A percentile compares a stretch with the other conserved stretches of the same genome.
phyloP scores from a whole-genome alignment of 495 filamentous ascomycete genomes.

The Letharia lupina region DNA sequence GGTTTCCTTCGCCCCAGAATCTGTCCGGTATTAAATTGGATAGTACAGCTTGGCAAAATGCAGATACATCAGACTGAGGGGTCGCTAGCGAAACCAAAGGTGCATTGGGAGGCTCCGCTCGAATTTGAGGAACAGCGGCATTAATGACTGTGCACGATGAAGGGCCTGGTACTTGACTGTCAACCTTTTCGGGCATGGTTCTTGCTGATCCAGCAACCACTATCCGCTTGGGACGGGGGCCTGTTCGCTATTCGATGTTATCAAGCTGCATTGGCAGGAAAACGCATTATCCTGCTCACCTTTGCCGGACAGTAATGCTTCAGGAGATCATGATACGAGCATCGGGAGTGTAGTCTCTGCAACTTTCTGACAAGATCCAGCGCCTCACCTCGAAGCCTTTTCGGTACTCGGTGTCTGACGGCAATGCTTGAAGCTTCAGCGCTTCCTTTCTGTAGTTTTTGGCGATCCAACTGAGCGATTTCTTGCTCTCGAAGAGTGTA shows the following conservation, averaged over 20 bases:
- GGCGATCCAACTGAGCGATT: slow-evolving; percentile 41
- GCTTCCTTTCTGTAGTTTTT: slow-evolving; percentile 2
- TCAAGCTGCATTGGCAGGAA: not conserved
- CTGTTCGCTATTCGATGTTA: not conserved
- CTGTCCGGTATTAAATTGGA: slow-evolving; percentile 62
- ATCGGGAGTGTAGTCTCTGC: slow-evolving; percentile 61
- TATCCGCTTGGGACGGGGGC: not conserved
- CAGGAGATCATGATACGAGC: slow-evolving; percentile 67
- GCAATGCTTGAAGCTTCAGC: too few relatives aligned
- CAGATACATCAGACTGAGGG: slow-evolving; percentile 61
- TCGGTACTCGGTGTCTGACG: slow-evolving; percentile 50
- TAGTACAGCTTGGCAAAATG: slow-evolving; percentile 77
- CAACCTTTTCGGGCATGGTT: not conserved
- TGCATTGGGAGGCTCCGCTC: slow-evolving; percentile 16
- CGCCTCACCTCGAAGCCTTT: slow-evolving; percentile 58
- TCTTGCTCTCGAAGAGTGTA: slow-evolving; percentile 79
- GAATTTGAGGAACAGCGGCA: slow-evolving; percentile 20
- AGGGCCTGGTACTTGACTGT: not conserved
- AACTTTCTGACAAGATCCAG: slow-evolving; percentile 55
- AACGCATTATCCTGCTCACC: slow-evolving; percentile 30
- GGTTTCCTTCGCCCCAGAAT: slow-evolving; percentile 60
- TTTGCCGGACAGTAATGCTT: slow-evolving; percentile 68
- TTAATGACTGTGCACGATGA: slow-evolving; percentile 10
- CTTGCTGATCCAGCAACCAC: not conserved
- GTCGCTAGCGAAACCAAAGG: slow-evolving; percentile 64